These are phyloP conservation scores for Termitomyces sp. DNA, from an alignment of 768 basidiomycete species.

Conservation along the genomic window DNA sequence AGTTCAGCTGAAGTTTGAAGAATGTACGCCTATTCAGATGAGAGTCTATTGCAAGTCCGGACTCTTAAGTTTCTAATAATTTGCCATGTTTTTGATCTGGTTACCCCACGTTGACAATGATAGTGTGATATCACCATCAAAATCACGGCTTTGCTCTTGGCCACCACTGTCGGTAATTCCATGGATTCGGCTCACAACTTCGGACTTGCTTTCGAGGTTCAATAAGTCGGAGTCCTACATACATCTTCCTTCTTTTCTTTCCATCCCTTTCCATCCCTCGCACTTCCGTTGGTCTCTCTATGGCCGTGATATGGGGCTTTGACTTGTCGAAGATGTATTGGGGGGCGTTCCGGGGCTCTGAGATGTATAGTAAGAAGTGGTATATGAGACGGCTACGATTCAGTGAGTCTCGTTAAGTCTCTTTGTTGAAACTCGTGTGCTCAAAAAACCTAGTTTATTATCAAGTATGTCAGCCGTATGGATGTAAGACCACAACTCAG, in stretches of 20 bases:
- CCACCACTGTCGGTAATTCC: background rate
- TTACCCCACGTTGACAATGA: background rate
- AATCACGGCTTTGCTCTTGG: background rate
- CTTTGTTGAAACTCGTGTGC: too few species aligned
- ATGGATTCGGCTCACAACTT: background rate
- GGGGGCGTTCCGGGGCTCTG: background rate
- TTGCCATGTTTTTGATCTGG: background rate
- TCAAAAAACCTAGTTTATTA: background rate
- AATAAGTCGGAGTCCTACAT: background rate
- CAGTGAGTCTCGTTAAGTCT: background rate
- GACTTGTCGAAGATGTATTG: background rate
- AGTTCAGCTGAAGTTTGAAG: background rate
- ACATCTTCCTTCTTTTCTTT: background rate
- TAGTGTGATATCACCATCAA: background rate
- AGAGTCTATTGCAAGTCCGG: background rate
- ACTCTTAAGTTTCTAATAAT: background rate
- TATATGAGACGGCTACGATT: background rate
- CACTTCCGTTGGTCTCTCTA: background rate
- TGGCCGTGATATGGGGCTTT: background rate
- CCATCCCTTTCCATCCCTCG: background rate
- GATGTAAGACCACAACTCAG: background rate
- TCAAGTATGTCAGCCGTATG: background rate
- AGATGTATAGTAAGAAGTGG: background rate
- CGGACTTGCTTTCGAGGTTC: background rate
- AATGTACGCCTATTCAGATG: background rate